phyloP scores from a whole-genome alignment of 495 filamentous ascomycete species.

The Poronia punctata region DNA sequence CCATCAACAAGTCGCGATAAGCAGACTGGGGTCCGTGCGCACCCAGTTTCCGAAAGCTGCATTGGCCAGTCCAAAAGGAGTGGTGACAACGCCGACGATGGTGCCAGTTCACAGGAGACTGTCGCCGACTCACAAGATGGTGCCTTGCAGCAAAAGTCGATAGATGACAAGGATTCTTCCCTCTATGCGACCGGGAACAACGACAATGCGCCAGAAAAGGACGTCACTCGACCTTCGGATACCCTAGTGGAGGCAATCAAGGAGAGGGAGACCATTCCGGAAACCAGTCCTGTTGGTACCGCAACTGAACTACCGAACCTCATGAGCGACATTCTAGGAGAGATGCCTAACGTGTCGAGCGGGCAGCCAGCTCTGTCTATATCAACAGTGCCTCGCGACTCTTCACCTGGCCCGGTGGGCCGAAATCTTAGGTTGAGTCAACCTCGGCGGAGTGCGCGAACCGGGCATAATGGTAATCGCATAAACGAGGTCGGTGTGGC shows the following conservation, averaged over 20 bases:
- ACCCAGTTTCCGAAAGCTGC: slow-evolving; percentile 15
- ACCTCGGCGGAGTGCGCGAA: not conserved
- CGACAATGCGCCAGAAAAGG: slow-evolving; percentile 1
- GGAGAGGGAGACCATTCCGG: slow-evolving; percentile 29
- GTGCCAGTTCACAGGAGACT: slow-evolving; percentile 21
- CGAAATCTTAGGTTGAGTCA: not conserved
- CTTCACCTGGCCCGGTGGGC: not conserved
- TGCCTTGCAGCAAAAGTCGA: slow-evolving; percentile 1
- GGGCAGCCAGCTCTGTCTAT: slow-evolving; percentile 14
- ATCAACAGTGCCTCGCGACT: slow-evolving; percentile 6
- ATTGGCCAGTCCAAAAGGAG: slow-evolving; percentile 15
- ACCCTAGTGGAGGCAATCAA: slow-evolving; percentile 7
- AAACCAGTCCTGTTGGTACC: slow-evolving; percentile 30
- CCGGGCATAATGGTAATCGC: not conserved
- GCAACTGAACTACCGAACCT: slow-evolving; percentile 13
- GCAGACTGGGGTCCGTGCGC: slow-evolving; percentile 3
- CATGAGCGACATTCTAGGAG: slow-evolving; percentile 13
- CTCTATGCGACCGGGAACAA: not conserved
- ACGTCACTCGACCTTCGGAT: slow-evolving; percentile 10
- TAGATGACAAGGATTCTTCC: not conserved
- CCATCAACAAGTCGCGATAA: slow-evolving; percentile 31
- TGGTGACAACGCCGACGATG: slow-evolving; percentile 8
- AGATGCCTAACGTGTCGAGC: slow-evolving; percentile 13
- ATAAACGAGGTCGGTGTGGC: not conserved
- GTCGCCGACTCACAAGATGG: slow-evolving; percentile 27